Evolutionary conservation across 2,329 filamentous ascomycete genomes (phyloP), one percentile per base, ranked within the genome.

Genomic region (Fusarium sp.): DNA sequence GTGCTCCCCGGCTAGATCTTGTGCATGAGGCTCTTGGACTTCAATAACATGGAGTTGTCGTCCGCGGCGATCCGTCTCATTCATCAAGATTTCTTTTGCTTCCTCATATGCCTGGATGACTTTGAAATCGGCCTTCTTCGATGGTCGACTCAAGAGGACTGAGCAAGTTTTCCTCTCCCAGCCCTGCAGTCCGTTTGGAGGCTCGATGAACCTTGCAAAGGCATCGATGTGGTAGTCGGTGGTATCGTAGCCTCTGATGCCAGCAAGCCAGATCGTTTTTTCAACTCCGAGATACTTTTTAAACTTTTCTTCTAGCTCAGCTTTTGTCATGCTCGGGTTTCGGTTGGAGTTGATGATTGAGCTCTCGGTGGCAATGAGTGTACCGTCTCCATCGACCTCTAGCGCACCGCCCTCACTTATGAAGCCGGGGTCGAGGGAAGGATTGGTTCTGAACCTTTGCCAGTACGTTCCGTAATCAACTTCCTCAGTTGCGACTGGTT

Each of bases 141-240:
- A 56, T 2, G 69, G 65, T 5, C 58, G 68, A 27, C 69, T 66
- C 0, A 73, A 13, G 1, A 72, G 11, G 2, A 73, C 51, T 0
- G 49, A 53, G 3, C 71, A 10, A 9, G 25, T 8, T 10, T 27
- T 27, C 25, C 10, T 27, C 19, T 19, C 19, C 19, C 19, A 27
- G 25, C 10, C 8, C 10, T 8, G 4, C 4, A 5, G 25, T 27
- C 71, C 19, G 19, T 19, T 3, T 4, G 3, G 19, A 1, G 67
- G 66, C 1, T 60, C 44, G 19, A 63, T 54, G 37, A 74, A 73
- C 0, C 70, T 68, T 6, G 51, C 70, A 1, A 71, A 47, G 5
- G 70, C 71, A 36, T 73, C 70, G 17, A 74, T 61, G 19, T 73
- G 72, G 25, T 61, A 62, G 36, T 74, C 72, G 1, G 72, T 73